Evolutionary conservation across 2,329 filamentous ascomycete species (phyloP).

Genomic region (Colletotrichum scovillei): DNA sequence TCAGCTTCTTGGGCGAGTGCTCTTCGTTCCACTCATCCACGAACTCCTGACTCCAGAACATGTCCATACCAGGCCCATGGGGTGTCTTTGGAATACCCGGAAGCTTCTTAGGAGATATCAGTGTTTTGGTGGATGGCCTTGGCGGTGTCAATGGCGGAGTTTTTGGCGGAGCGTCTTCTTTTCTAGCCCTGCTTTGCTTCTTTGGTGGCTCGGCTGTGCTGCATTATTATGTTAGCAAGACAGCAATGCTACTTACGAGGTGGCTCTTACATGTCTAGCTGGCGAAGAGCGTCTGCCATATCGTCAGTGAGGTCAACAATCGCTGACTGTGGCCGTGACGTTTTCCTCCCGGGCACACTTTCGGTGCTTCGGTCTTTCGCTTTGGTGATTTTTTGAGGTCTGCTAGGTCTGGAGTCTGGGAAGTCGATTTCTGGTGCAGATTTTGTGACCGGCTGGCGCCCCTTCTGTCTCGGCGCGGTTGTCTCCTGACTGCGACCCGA

Average conservation of each 20-base stretch:
- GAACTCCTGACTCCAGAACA: slow-evolving; percentile 69
- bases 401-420: neutral
- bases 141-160: slow-evolving; percentile 36
- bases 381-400: neutral
- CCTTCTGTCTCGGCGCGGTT: neutral
- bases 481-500: neutral
- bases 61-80: slow-evolving; percentile 64
- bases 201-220: neutral
- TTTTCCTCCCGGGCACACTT: neutral
- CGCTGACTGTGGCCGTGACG: neutral
- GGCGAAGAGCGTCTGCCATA: slow-evolving; percentile 20
- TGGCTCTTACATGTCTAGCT: slow-evolving; percentile 19
- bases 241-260: neutral
- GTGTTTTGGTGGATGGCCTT: slow-evolving; percentile 34
- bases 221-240: neutral
- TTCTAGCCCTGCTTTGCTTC: neutral
- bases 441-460: neutral
- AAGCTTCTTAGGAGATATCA: slow-evolving; percentile 47
- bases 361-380: neutral
- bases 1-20: slow-evolving; percentile 62
- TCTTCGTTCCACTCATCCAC: slow-evolving; percentile 74
- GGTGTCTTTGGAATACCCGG: slow-evolving; percentile 63
- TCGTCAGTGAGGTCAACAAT: slow-evolving; percentile 19
- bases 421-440: neutral
- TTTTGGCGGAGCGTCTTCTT: neutral